Conservation (phyloP, 2,329 filamentous ascomycete genomes). For the Aspergillus brunneoviolaceus region DNA sequence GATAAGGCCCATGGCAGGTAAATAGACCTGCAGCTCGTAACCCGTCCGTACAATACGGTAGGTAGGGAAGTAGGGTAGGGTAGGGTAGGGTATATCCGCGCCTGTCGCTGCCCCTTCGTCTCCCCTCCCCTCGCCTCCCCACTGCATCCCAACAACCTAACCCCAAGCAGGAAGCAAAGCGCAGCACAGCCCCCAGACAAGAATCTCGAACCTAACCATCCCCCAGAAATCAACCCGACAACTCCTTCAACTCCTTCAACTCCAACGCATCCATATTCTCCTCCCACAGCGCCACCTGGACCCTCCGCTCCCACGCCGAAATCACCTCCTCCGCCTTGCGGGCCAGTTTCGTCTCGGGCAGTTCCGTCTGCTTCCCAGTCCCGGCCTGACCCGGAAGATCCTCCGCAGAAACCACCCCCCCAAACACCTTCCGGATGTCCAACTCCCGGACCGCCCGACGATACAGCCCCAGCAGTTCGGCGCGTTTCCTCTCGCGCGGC, state of each 20-base stretch:
- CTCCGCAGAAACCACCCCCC: conserved; percentile 24
- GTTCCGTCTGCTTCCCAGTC: conserved; percentile 14
- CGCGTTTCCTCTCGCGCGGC: conserved; percentile 39
- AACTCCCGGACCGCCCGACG: conserved; percentile 58
- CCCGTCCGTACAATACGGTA: too few relatives aligned
- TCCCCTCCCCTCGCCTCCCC: too few relatives aligned
- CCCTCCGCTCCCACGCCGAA: conserved; percentile 32
- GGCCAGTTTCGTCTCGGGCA: conserved; percentile 29
- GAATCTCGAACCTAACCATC: too few relatives aligned
- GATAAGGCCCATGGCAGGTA: too few relatives aligned
- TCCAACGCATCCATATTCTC: conserved; percentile 40
- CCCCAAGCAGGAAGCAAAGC: too few relatives aligned
- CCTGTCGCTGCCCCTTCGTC: too few relatives aligned
- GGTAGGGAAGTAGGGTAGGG: too few relatives aligned
- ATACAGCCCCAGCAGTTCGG: conserved; percentile 35
- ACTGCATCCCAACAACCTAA: too few relatives aligned
- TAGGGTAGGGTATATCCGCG: too few relatives aligned
- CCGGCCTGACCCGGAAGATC: conserved; percentile 7
- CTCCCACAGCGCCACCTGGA: conserved; percentile 38
- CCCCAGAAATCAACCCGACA: neutral
- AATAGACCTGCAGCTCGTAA: too few relatives aligned
- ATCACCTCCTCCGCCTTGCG: conserved; percentile 32
- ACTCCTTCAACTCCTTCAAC: conserved; percentile 33
- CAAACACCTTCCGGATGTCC: conserved; percentile 63
- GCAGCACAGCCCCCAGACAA: too few relatives aligned